phyloP scores from a whole-genome alignment of 177 flowering plant species.

The Vitis hybrid region DNA sequence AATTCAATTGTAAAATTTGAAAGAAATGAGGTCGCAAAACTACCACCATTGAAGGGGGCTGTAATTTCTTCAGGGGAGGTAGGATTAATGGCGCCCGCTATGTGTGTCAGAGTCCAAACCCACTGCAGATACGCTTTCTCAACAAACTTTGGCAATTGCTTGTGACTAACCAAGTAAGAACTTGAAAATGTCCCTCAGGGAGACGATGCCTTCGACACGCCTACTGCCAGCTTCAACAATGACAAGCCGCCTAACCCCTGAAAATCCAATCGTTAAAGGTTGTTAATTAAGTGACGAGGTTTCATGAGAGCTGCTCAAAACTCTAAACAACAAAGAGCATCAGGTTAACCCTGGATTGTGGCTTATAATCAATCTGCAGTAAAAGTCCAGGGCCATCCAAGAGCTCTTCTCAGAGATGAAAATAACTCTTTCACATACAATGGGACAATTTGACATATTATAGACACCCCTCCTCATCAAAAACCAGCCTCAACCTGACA shows the following conservation, averaged over 20 bases:
- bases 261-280: constrained; percentile 13
- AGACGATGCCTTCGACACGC: constrained; percentile 87
- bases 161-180: constrained; percentile 62
- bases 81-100: not conserved
- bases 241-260: constrained; percentile 83
- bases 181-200: constrained; percentile 73
- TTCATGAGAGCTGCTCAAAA: not conserved
- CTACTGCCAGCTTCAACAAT: constrained; percentile 95
- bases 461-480: not conserved
- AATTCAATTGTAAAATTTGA: constrained; percentile 27
- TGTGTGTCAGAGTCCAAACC: constrained; percentile 7
- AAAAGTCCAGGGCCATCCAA: not conserved
- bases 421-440: not conserved
- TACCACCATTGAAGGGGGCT: constrained; percentile 1
- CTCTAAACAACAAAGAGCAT: not conserved
- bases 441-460: not conserved
- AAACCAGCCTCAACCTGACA: not conserved
- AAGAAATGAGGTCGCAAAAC: constrained; percentile 7
- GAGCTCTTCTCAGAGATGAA: not conserved
- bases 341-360: not conserved
- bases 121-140: constrained; percentile 13
- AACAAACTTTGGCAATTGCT: constrained; percentile 3
- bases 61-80: constrained; percentile 1
- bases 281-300: not conserved
- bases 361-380: too few relatives aligned